Base-by-base conservation (phyloP, 2,329 filamentous ascomycete genomes). In the Juglanconis oblonga region DNA sequence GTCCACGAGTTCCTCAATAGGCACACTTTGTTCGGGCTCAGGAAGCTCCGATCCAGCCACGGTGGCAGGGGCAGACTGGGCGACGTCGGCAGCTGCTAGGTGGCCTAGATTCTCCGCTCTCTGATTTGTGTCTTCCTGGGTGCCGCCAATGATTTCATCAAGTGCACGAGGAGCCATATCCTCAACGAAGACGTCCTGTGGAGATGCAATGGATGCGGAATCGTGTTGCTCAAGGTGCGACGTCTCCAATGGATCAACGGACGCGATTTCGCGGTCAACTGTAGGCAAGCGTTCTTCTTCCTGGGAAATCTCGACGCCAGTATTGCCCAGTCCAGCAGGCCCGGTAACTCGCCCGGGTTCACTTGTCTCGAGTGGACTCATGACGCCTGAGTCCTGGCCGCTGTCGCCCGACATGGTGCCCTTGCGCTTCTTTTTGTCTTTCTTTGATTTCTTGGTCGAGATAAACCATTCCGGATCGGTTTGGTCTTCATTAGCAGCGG, bases 401-500 rank as follows among this genome's bases (percentile, higher is more conserved):
- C 56, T 55, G 7, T 51, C 55, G 7, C 55, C 57, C 36, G 58
- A 62, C 13, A 58, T 13, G 5, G 51, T 48, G 48, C 36, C 54
- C 42, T 56, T 59, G 48, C 61, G 58, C 53, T 57, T 64, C 53
- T 64, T 65, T 62, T 67, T 70, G 59, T 66, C 64, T 44, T 74
- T 74, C 64, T 75, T 74, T 47, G 70, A 69, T 62, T 74, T 76
- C 63, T 72, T 74, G 38, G 60, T 64, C 5, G 59, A 58, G 53
- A 61, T 42, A 51, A 67, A 62, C 60, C 64, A 64, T 53, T 56
- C 57, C 52, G 52, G 36, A 55, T 65, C 64, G 2, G 54, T 44
- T 29, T 69, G 61, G 14, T 31, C 14, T 36, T 55, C 56, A 9
- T 47, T 52, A 11, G 44, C 57, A 8, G 36, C 29, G 36, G 29